Base-by-base conservation (phyloP, 1,284 basidiomycete species). In the Cutaneotrichosporon cyanovorans region DNA sequence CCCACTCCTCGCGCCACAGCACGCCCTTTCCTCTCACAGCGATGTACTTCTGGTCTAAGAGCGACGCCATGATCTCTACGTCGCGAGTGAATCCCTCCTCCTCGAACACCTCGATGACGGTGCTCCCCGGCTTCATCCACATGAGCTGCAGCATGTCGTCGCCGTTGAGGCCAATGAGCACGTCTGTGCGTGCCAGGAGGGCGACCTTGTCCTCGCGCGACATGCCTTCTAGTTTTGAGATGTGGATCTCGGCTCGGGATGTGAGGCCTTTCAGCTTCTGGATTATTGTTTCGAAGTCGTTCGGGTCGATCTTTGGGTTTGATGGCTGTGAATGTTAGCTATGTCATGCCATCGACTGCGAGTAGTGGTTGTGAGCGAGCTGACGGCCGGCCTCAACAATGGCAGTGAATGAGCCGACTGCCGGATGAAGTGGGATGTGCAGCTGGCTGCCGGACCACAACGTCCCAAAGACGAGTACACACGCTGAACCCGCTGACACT, bases 241-340 rank as follows among this genome's bases (percentile, higher is more conserved):
- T 58, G 50, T 71, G 69, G 15, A 71, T 57, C 45, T 69, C 69
- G 21, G 68, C 66, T 11, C 55, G 51, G 19, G 50, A 35, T 0
- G 63, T 66, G 18, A 71, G 47, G 1, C 46, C 40, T 46, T 60
- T 63, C 34, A 69, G 60, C 1, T 57, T 58, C 20, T 55, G 44
- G 34, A 69, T 46, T 38, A 71, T 49, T 0, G 50, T 50, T 1
- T 56, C 45, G 32, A 63, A 64, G 28, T 60, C 52, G 4, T 41
- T 43, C 7, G 48, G 31, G 4, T 47, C 23, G 16, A 69, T 38
- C 32, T 12, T 62, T 54, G 28, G 48, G 48, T 40, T 58, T 47
- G 22, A n/a, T n/a, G n/a, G n/a, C n/a, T n/a, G n/a, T n/a, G n/a
- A n/a, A 40, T 12, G 16, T 19, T 12, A n/a, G 11, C 12, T 21